These are phyloP conservation scores for Calvatia gigantea DNA, from an alignment of 768 basidiomycete species.

Conservation along the genomic window DNA sequence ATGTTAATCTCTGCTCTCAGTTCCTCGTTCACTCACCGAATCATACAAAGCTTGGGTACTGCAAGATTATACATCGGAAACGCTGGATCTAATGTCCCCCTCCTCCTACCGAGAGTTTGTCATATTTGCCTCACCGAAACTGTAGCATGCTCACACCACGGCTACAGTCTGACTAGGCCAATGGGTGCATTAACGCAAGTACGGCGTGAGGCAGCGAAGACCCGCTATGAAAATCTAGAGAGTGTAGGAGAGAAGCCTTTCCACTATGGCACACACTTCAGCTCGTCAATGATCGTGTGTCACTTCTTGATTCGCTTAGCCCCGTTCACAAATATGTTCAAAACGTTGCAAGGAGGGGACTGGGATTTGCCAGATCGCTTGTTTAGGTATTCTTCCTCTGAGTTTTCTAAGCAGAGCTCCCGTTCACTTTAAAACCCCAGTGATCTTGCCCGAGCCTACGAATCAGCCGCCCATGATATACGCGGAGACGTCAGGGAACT, in stretches of 20 bases:
- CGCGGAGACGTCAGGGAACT: constrained; percentile 92
- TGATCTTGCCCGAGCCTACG: constrained; percentile 77
- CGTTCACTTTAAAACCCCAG: constrained; percentile 33
- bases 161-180: constrained; percentile 67
- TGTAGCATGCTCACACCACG: neutral
- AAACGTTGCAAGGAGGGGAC: constrained; percentile 88
- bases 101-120: constrained; percentile 72
- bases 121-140: neutral
- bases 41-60: constrained; percentile 76
- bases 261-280: constrained; percentile 93
- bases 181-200: constrained; percentile 87
- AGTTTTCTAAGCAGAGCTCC: neutral
- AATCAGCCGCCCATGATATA: constrained; percentile 80
- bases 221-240: constrained; percentile 69
- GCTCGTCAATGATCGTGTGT: constrained; percentile 96
- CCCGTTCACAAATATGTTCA: constrained; percentile 94
- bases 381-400: constrained; percentile 49
- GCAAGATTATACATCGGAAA: constrained; percentile 74
- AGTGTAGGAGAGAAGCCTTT: constrained; percentile 87
- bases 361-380: constrained; percentile 92
- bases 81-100: constrained; percentile 59
- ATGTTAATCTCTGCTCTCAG: constrained; percentile 22
- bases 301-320: constrained; percentile 88
- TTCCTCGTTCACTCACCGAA: neutral
- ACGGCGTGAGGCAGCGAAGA: constrained; percentile 70